A percentile compares a stretch with the other conserved stretches of the same genome.
Evolutionary conservation across 768 basidiomycete genomes (phyloP).

Genomic region (Termitomyces heimii): DNA sequence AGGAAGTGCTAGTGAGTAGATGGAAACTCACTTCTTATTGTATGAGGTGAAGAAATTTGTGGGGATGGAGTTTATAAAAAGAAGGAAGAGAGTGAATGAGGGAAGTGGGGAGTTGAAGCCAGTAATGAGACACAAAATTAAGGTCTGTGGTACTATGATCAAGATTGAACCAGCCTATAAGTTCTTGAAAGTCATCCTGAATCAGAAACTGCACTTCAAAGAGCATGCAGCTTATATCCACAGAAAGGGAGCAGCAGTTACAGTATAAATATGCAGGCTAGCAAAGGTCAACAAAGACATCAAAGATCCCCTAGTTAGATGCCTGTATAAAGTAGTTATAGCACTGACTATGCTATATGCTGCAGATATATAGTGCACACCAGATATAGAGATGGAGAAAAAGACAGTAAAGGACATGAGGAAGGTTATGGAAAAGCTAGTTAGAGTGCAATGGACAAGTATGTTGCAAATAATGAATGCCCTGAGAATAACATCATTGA

Average conservation of each 20-base stretch:
- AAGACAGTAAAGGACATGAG: no score
- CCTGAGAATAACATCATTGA: neutral
- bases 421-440: neutral
- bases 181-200: slow-evolving; percentile 12
- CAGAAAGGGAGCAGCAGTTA: neutral
- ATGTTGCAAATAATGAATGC: neutral
- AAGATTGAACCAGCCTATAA: neutral
- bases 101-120: neutral
- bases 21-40: neutral
- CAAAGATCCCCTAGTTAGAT: neutral
- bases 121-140: neutral
- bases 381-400: neutral
- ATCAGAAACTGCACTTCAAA: slow-evolving; percentile 13
- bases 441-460: neutral
- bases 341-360: neutral
- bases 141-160: neutral
- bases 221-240: slow-evolving; percentile 2
- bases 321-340: neutral
- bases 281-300: slow-evolving; percentile 9
- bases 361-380: neutral
- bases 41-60: neutral
- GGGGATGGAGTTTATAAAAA: neutral
- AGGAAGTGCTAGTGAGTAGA: neutral
- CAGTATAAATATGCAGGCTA: neutral
- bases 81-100: neutral